These are phyloP conservation scores for Hemisphaericaspora xylofermentans DNA, from an alignment of 1,139 yeast genomes.

Conservation along the genomic window DNA sequence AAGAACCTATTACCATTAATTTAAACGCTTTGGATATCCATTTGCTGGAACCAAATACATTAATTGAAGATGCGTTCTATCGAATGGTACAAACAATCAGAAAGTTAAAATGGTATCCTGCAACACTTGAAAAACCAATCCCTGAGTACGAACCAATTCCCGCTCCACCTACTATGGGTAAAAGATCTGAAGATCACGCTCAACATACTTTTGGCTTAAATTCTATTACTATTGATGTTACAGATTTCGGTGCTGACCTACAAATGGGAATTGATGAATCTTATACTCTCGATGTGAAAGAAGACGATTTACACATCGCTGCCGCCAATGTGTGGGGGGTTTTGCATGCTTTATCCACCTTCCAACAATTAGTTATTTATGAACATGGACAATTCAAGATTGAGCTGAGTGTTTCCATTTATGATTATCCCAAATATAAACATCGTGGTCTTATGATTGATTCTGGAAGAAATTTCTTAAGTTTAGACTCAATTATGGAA, in stretches of 20 bases:
- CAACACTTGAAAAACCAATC: constrained; percentile 23
- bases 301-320: constrained; percentile 21
- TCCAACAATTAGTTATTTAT: constrained; percentile 43
- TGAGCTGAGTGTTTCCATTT: constrained; percentile 36
- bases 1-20: constrained; percentile 9
- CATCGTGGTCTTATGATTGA: constrained; percentile 50
- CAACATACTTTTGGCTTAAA: background rate
- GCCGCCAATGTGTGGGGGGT: constrained; percentile 48
- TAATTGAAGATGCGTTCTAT: constrained; percentile 20
- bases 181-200: background rate
- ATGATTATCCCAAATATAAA: constrained; percentile 40
- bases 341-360: constrained; percentile 42
- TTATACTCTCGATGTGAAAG: constrained; percentile 25
- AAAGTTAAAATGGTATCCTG: constrained; percentile 27
- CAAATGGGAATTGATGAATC: constrained; percentile 45
- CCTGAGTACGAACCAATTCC: constrained; percentile 16
- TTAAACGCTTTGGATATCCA: constrained; percentile 5
- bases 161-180: constrained; percentile 3
- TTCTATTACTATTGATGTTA: constrained; percentile 16
- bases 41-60: constrained; percentile 2
- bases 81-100: constrained; percentile 18
- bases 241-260: constrained; percentile 28
- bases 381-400: constrained; percentile 21
- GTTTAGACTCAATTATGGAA: constrained; percentile 28
- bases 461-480: constrained; percentile 41